phyloP scores from a whole-genome alignment of 1,139 yeast species.

The Eremothecium sinecaudum region DNA sequence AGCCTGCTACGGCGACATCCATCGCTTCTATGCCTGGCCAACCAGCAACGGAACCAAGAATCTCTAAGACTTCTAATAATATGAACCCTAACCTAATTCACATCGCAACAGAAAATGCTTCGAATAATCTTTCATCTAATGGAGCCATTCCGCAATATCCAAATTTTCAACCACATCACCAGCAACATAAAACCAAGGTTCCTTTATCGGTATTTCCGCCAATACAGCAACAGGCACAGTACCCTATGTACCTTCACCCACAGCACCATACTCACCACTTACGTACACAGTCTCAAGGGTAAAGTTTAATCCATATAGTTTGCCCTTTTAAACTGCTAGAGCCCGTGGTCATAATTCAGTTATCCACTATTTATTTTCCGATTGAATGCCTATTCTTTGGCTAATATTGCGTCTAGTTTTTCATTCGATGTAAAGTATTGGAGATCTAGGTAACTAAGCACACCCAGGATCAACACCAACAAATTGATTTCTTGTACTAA shows the following conservation, averaged over 20 bases:
- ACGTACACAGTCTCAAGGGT: background rate
- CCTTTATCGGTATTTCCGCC: constrained; percentile 3
- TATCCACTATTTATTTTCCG: no score
- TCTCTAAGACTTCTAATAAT: constrained; percentile 9
- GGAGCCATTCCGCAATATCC: no score
- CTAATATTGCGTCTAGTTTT: no score
- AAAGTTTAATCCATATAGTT: no score
- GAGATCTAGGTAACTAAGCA: no score
- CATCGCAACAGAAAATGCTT: constrained; percentile 1
- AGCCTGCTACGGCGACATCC: background rate
- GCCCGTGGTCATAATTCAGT: no score
- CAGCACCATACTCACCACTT: constrained; percentile 1
- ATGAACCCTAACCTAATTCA: constrained; percentile 10
- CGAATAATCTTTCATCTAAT: constrained; percentile 1
- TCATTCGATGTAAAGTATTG: no score
- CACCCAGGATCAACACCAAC: no score
- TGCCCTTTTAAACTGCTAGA: no score
- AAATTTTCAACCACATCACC: background rate
- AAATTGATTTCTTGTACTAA: no score
- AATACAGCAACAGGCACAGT: constrained; percentile 4
- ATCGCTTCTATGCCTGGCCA: constrained; percentile 1
- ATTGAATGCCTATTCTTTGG: no score
- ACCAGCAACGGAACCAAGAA: background rate
- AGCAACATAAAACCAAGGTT: constrained; percentile 1
- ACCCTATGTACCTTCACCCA: constrained; percentile 1